Evolutionary conservation across 169 alveolate genomes (phyloP).

Genomic region (Eimeria necatrix): DNA sequence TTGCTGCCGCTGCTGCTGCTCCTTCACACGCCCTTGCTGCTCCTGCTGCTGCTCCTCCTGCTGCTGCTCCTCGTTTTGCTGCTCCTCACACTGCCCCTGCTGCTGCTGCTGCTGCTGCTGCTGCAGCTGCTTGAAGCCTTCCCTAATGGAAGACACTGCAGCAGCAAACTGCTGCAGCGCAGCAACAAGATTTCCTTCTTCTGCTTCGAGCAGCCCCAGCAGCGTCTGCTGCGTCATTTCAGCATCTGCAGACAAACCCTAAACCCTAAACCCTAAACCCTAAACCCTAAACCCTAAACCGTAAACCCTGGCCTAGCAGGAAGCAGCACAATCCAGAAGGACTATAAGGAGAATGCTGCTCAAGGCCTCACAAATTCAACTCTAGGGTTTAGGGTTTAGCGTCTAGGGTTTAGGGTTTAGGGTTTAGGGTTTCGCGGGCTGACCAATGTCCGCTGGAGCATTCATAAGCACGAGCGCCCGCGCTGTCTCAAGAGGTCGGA

Average conservation of each 20-base stretch:
- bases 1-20: too few species aligned
- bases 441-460: background rate
- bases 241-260: background rate
- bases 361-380: background rate
- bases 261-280: background rate
- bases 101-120: slow-evolving; percentile 22
- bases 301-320: too few species aligned
- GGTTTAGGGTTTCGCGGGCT: background rate
- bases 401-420: slow-evolving; percentile 32
- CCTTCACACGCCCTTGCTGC: too few species aligned
- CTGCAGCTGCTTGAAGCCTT: background rate
- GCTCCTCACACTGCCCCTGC: too few species aligned
- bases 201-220: background rate
- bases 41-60: too few species aligned
- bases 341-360: too few species aligned
- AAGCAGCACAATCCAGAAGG: too few species aligned
- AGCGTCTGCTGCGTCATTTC: background rate
- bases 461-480: background rate
- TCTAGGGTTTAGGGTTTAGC: background rate
- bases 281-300: too few species aligned
- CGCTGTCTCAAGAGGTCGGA: background rate
- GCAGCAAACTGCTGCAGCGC: slow-evolving; percentile 23
- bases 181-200: background rate
- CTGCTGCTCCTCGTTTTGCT: too few species aligned
- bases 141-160: background rate